phyloP scores from a whole-genome alignment of 2,329 filamentous ascomycete genomes.

The Hypoxylon sp. region DNA sequence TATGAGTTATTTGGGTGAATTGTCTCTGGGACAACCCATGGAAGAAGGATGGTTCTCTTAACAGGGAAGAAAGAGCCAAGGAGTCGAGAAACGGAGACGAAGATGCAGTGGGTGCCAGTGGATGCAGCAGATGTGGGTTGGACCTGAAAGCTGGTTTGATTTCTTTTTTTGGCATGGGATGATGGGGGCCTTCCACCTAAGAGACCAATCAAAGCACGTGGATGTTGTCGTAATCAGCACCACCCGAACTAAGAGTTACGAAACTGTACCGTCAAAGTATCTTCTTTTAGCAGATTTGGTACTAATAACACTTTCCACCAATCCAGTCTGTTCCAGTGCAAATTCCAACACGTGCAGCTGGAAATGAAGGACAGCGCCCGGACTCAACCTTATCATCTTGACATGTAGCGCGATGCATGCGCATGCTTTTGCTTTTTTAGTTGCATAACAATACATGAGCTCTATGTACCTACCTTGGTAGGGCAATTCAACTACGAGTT shows the following conservation, averaged over 20 bases:
- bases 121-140: slow-evolving; percentile 1
- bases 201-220: slow-evolving; percentile 11
- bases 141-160: slow-evolving; percentile 22
- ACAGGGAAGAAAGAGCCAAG: slow-evolving; percentile 16
- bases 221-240: slow-evolving; percentile 25
- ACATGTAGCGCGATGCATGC: neutral
- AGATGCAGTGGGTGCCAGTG: neutral
- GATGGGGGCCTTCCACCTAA: neutral
- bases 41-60: slow-evolving; percentile 12
- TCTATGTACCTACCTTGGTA: too few relatives aligned
- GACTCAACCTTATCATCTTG: slow-evolving; percentile 18
- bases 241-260: neutral
- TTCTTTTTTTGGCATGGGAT: slow-evolving; percentile 32
- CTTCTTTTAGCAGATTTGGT: neutral
- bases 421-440: neutral
- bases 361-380: slow-evolving; percentile 15
- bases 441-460: too few relatives aligned
- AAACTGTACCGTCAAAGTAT: too few relatives aligned
- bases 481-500: too few relatives aligned
- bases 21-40: slow-evolving; percentile 19
- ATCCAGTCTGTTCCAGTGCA: slow-evolving; percentile 13
- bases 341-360: slow-evolving; percentile 17
- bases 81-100: slow-evolving; percentile 25
- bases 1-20: slow-evolving; percentile 21
- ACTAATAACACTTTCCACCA: slow-evolving; percentile 10